Evolutionary conservation across 768 basidiomycete species (phyloP).

Genomic region (Udeniomyces megalosporus): DNA sequence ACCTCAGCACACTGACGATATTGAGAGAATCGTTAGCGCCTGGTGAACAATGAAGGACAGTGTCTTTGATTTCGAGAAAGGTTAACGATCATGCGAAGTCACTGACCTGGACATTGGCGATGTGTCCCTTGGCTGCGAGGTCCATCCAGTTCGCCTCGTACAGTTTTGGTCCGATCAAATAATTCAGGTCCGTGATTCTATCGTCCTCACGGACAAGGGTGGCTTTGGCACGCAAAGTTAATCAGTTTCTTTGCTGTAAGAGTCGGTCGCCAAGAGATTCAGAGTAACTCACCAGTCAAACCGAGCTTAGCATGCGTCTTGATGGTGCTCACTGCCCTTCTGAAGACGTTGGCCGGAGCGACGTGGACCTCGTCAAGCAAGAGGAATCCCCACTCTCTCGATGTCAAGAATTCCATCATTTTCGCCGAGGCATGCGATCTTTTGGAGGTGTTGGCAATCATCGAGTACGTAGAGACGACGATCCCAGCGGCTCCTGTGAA

Average conservation of each 20-base stretch:
- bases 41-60: neutral
- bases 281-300: conserved; percentile 55
- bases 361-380: conserved; percentile 97
- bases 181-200: conserved; percentile 94
- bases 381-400: conserved; percentile 98
- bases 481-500: conserved; percentile 96
- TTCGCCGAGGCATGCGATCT: conserved; percentile 98
- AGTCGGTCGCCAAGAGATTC: neutral
- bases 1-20: conserved; percentile 78
- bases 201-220: conserved; percentile 98
- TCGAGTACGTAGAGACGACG: conserved; percentile 96
- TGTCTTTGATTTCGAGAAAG: neutral
- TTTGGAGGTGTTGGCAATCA: conserved; percentile 98
- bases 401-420: conserved; percentile 99
- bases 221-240: conserved; percentile 39
- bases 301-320: conserved; percentile 98
- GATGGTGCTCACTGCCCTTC: conserved; percentile 91
- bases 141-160: conserved; percentile 99
- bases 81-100: too few species aligned
- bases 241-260: neutral
- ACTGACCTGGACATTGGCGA: conserved; percentile 99
- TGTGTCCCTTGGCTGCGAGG: conserved; percentile 95
- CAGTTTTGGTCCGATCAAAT: conserved; percentile 97
- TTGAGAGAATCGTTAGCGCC: neutral
- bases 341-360: conserved; percentile 96